Evolutionary conservation across 495 filamentous ascomycete species (phyloP).

Genomic region (Bacidia rubella): DNA sequence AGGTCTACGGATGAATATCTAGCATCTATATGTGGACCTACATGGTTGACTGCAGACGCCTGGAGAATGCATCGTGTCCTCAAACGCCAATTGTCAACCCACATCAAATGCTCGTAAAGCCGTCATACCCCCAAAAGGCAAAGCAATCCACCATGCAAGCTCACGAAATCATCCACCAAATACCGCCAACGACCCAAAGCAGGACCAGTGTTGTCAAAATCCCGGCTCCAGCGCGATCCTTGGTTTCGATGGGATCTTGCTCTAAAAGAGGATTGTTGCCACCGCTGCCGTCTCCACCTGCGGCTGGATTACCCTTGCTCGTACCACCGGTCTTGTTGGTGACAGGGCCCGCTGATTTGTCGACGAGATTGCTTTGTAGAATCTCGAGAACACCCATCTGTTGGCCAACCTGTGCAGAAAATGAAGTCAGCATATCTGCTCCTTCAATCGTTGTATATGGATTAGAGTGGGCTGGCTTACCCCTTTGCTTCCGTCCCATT

Average conservation of each 20-base stretch:
- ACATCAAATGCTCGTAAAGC: not conserved
- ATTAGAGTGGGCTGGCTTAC: conserved; percentile 20
- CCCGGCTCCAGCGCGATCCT: conserved; percentile 46
- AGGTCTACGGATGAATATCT: not conserved
- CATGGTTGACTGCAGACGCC: not conserved
- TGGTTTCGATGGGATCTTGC: conserved; percentile 28
- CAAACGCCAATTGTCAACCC: not conserved
- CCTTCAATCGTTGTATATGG: not conserved
- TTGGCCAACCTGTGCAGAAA: conserved; percentile 32
- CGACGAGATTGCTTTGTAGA: conserved; percentile 48
- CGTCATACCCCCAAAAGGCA: not conserved
- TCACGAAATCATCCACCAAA: conserved; percentile 31
- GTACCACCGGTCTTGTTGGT: conserved; percentile 59
- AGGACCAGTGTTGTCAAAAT: conserved; percentile 41
- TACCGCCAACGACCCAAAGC: conserved; percentile 26
- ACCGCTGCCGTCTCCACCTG: conserved; percentile 34
- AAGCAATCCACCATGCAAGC: not conserved
- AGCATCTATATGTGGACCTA: not conserved
- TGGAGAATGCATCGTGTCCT: not conserved
- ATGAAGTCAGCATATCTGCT: not conserved
- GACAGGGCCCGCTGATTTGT: conserved; percentile 36
- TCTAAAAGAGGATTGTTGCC: conserved; percentile 9
- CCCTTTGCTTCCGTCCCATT: conserved; percentile 42
- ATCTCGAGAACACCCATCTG: conserved; percentile 60
- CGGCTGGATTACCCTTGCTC: conserved; percentile 55